Evolutionary conservation across 2,329 filamentous ascomycete species (phyloP).

Genomic region (Colletotrichum kahawae): DNA sequence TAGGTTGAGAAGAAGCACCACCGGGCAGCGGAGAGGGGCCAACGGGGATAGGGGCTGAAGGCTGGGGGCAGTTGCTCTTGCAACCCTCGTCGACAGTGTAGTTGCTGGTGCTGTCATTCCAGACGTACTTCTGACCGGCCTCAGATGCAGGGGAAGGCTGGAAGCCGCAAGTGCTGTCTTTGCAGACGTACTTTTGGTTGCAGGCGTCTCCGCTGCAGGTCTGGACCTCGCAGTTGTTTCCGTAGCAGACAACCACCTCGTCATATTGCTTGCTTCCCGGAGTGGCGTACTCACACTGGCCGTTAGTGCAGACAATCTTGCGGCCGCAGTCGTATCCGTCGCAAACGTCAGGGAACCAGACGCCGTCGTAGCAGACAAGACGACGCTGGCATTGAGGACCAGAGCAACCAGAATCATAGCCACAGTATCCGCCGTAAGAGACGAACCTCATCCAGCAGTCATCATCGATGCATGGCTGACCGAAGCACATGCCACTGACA

Average conservation of each 20-base stretch:
- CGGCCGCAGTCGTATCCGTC: neutral
- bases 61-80: neutral
- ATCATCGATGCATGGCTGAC: conserved; percentile 22
- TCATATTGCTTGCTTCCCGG: neutral
- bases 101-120: neutral
- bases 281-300: neutral
- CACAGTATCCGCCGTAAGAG: conserved; percentile 38
- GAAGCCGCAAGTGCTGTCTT: conserved; percentile 27
- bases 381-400: conserved; percentile 14
- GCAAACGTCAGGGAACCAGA: neutral
- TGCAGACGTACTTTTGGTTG: conserved; percentile 26
- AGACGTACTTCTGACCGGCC: conserved; percentile 27
- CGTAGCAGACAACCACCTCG: neutral
- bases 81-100: neutral
- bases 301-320: neutral
- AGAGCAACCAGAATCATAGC: conserved; percentile 30
- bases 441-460: conserved; percentile 30
- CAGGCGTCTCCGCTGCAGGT: conserved; percentile 35
- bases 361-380: conserved; percentile 19
- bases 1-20: neutral
- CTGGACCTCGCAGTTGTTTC: conserved; percentile 27
- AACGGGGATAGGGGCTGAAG: neutral
- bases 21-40: neutral
- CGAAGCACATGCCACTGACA: neutral
- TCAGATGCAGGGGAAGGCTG: conserved; percentile 24